Evolutionary conservation across 805 yeast species (phyloP).

Genomic region (Lipomyces sp.): DNA sequence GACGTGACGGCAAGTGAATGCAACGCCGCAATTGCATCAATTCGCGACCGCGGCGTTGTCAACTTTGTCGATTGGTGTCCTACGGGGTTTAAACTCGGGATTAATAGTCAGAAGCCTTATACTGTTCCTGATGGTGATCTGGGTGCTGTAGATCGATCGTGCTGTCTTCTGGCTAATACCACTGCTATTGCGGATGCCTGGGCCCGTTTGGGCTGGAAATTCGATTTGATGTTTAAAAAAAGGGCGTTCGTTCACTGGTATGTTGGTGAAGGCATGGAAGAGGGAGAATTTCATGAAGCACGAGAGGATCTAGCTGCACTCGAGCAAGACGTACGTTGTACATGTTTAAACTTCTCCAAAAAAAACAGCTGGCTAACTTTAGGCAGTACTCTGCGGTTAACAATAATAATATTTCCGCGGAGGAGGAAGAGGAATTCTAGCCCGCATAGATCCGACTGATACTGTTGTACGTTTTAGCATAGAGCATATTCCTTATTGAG

Average conservation of each 20-base stretch:
- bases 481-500: background rate
- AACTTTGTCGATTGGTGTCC: slow-evolving; percentile 99
- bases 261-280: slow-evolving; percentile 99
- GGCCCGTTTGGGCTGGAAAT: slow-evolving; percentile 95
- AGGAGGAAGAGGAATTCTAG: background rate
- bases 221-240: slow-evolving; percentile 97
- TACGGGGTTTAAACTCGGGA: slow-evolving; percentile 99
- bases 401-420: slow-evolving; percentile 2
- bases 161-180: slow-evolving; percentile 97
- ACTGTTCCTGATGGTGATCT: slow-evolving; percentile 86
- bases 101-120: slow-evolving; percentile 97
- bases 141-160: slow-evolving; percentile 93
- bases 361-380: background rate
- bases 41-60: slow-evolving; percentile 91
- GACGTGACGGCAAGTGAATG: slow-evolving; percentile 98
- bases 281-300: slow-evolving; percentile 98
- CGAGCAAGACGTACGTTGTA: slow-evolving; percentile 70
- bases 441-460: background rate
- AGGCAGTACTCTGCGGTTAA: background rate
- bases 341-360: background rate
- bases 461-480: background rate
- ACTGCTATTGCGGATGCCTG: slow-evolving; percentile 99
- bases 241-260: slow-evolving; percentile 99
- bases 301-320: slow-evolving; percentile 97
- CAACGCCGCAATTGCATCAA: slow-evolving; percentile 91